These are phyloP conservation scores for Mycena capillaripes DNA, from an alignment of 768 basidiomycete genomes.

Conservation along the genomic window DNA sequence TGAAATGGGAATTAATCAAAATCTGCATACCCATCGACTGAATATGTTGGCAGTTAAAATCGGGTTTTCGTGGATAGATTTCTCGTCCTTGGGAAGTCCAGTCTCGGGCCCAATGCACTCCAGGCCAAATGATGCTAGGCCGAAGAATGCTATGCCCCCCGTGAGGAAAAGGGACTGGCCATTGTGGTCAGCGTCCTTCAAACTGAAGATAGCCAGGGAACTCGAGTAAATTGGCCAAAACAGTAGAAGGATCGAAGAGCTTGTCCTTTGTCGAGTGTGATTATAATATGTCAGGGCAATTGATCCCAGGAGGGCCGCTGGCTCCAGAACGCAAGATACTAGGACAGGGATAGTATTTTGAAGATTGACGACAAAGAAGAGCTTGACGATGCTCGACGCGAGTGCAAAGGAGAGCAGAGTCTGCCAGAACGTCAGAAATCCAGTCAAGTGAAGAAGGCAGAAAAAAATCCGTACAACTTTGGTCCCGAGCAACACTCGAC, in stretches of 20 bases:
- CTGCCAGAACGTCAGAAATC: slow-evolving; percentile 50
- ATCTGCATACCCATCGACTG: slow-evolving; percentile 72
- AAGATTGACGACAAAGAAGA: slow-evolving; percentile 51
- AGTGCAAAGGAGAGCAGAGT: slow-evolving; percentile 62
- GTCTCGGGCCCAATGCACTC: slow-evolving; percentile 81
- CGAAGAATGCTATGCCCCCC: slow-evolving; percentile 57
- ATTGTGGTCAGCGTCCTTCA: slow-evolving; percentile 46
- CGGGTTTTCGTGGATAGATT: slow-evolving; percentile 72
- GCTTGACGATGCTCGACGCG: slow-evolving; percentile 58
- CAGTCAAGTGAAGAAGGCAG: not conserved
- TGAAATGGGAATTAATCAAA: not conserved
- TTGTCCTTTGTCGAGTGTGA: slow-evolving; percentile 69
- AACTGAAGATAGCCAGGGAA: slow-evolving; percentile 65
- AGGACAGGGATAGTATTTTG: slow-evolving; percentile 58
- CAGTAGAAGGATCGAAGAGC: slow-evolving; percentile 80
- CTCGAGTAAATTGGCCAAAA: slow-evolving; percentile 85
- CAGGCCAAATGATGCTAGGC: slow-evolving; percentile 68
- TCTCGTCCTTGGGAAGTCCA: slow-evolving; percentile 46
- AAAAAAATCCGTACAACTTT: slow-evolving; percentile 77
- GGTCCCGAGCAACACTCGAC: slow-evolving; percentile 63
- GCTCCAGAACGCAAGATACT: slow-evolving; percentile 70
- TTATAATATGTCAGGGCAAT: slow-evolving; percentile 72
- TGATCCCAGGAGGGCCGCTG: slow-evolving; percentile 63
- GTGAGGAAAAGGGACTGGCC: slow-evolving; percentile 60
- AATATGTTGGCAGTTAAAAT: slow-evolving; percentile 84